Base-by-base conservation (phyloP, 352 stramenopile genomes). In the Thalassiosira allenii region DNA sequence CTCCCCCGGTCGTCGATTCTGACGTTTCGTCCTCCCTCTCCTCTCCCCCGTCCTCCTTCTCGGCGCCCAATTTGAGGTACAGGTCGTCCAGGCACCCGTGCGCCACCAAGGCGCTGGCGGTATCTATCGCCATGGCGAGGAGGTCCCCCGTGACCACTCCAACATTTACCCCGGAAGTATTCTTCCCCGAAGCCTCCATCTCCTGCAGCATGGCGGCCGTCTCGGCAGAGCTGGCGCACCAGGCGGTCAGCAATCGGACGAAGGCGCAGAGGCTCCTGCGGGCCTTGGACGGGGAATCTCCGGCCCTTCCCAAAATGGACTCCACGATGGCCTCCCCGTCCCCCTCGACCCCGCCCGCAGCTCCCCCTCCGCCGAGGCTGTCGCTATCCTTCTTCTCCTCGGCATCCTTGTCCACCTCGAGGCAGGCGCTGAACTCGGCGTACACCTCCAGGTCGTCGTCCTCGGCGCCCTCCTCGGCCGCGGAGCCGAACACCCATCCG, bases 1-100 rank as follows among this genome's bases (percentile, higher is more conserved):
- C 54, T 5, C 53, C 58, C 1, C 17, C 37, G 29, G 17, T 49
- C 33, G 8, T 33, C 8, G 8, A 34, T 78, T 51, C 20, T 4
- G 20, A 25, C 49, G 23, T 32, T 56, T 20, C 34, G 30, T 37
- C 32, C 33, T 43, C n/a, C 51, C 65, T 3, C 25, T n/a, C 2
- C 32, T 52, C 29, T 8, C 58, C 64, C 32, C 69, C 59, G 9
- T 72, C 23, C 0, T 49, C 53, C 0, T 30, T 20, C 23, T 58
- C 12, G n/a, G 27, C 41, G 29, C 63, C 70, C 67, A 91, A 75
- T n/a, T 47, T 75, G n/a, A 93, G 61, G 32, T 81, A 71, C 17
- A 94, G 79, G 49, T 79, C 82, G 84, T 94, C 89, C 53, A 92
- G 77, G 83, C 87, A 92, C 14, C 89, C 89, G 73, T 94, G 87